Evolutionary conservation across 2,329 filamentous ascomycete species (phyloP).

Genomic region (Talaromyces albobiverticillius): DNA sequence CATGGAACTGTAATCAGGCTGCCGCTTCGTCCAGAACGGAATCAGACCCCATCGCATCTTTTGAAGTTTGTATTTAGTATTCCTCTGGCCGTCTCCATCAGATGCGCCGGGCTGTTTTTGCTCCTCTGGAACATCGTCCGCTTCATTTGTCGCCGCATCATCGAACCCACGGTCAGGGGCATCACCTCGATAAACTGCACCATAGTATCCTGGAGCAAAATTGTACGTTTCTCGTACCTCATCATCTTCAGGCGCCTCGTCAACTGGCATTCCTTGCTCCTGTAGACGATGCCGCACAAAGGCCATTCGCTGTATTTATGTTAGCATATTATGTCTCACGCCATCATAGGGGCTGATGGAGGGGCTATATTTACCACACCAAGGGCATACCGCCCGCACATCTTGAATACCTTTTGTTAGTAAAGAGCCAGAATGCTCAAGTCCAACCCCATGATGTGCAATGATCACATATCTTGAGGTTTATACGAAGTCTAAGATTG

Average conservation of each 20-base stretch:
- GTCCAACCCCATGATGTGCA: background rate
- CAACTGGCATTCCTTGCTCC: slow-evolving; percentile 69
- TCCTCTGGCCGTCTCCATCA: slow-evolving; percentile 14
- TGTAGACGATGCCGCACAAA: slow-evolving; percentile 72
- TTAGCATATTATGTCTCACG: slow-evolving; percentile 4
- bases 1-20: slow-evolving; percentile 71
- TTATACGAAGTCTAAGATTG: slow-evolving; percentile 1
- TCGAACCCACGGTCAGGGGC: slow-evolving; percentile 56
- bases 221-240: slow-evolving; percentile 77
- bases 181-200: slow-evolving; percentile 80
- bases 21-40: slow-evolving; percentile 87
- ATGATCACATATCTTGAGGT: background rate
- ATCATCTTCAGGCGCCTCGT: slow-evolving; percentile 70
- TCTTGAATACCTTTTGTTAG: slow-evolving; percentile 29
- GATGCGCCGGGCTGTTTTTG: background rate
- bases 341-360: too few species aligned
- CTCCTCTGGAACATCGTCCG: slow-evolving; percentile 4
- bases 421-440: background rate
- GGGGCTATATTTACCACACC: slow-evolving; percentile 50
- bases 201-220: slow-evolving; percentile 83
- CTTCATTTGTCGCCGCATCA: slow-evolving; percentile 21
- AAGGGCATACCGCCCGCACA: slow-evolving; percentile 69
- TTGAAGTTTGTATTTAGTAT: slow-evolving; percentile 73
- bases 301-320: slow-evolving; percentile 61
- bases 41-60: slow-evolving; percentile 95